Evolutionary conservation across 371 early-diverging fungal species (phyloP).

Genomic region (Blyttiomyces sp.): DNA sequence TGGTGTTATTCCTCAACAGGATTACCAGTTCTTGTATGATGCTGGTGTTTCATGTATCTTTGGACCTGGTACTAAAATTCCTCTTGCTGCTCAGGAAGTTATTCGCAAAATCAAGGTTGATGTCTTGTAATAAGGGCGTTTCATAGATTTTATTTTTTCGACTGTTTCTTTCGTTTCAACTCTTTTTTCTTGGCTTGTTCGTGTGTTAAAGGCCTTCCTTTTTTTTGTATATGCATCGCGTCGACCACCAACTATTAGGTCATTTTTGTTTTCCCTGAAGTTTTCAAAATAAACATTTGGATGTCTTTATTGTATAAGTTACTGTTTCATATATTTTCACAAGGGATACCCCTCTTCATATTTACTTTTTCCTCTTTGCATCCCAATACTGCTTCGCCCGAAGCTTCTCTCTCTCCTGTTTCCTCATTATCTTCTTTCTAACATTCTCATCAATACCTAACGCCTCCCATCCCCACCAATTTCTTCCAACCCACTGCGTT

Average conservation of each 20-base stretch:
- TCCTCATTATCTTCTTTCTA: conserved; percentile 6
- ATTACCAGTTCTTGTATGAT: conserved; percentile 74
- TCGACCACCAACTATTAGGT: too few relatives aligned
- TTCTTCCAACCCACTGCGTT: conserved; percentile 24
- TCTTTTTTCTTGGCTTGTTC: too few relatives aligned
- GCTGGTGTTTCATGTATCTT: conserved; percentile 74
- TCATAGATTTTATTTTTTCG: too few relatives aligned
- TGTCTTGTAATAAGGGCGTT: too few relatives aligned
- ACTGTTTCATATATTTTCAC: too few relatives aligned
- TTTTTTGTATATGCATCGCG: too few relatives aligned
- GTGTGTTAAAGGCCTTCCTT: too few relatives aligned
- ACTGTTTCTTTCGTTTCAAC: too few relatives aligned
- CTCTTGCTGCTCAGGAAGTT: conserved; percentile 74
- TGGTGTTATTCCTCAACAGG: conserved; percentile 81
- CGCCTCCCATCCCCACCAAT: conserved; percentile 50
- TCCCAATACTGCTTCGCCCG: conserved; percentile 14
- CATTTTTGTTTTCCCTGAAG: too few relatives aligned
- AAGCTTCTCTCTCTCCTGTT: conserved; percentile 13
- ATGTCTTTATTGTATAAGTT: too few relatives aligned
- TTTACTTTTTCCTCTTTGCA: conserved; percentile 3
- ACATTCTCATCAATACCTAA: conserved; percentile 32
- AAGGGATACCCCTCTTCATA: too few relatives aligned
- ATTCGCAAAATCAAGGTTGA: conserved; percentile 45
- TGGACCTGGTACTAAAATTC: conserved; percentile 79
- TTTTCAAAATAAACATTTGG: too few relatives aligned